Evolutionary conservation across 2,329 filamentous ascomycete species (phyloP).

Genomic region (Epichloe glyceriae): DNA sequence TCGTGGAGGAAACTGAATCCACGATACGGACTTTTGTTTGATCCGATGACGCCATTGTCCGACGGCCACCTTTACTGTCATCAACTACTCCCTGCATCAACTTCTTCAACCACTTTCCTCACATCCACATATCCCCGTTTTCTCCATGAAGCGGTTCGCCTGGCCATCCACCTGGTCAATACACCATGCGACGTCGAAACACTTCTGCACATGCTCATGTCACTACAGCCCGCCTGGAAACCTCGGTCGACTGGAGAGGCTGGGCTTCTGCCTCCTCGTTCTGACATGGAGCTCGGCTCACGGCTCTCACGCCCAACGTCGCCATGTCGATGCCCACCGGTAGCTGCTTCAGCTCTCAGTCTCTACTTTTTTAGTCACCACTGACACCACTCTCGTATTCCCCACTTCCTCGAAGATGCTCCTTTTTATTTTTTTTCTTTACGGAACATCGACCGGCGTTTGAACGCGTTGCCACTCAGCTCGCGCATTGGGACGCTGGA

Average conservation of each 20-base stretch:
- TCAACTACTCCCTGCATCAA: conserved; percentile 2
- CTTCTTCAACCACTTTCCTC: background rate
- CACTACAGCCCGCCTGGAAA: background rate
- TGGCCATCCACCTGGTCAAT: background rate
- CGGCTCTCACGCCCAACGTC: background rate
- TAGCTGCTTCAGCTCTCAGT: conserved; percentile 9
- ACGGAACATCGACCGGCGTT: background rate
- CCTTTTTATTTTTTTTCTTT: conserved; percentile 5
- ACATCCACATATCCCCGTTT: background rate
- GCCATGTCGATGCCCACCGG: background rate
- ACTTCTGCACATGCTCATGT: conserved; percentile 1
- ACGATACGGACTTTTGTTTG: background rate
- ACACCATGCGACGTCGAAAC: background rate
- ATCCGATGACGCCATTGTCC: background rate
- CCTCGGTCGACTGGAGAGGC: background rate
- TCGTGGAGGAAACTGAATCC: background rate
- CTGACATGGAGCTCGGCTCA: background rate
- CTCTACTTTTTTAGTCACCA: conserved; percentile 14
- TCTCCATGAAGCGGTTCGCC: background rate
- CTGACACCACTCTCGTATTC: conserved; percentile 10
- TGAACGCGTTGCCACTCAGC: background rate
- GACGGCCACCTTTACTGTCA: background rate
- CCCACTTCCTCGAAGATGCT: conserved; percentile 4
- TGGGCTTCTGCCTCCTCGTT: background rate
- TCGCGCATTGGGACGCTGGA: conserved; percentile 6